Percentiles rank a stretch among this genome's conserved stretches.
Conservation (phyloP, 2,329 filamentous ascomycete species). For the Penicillium sp. region DNA sequence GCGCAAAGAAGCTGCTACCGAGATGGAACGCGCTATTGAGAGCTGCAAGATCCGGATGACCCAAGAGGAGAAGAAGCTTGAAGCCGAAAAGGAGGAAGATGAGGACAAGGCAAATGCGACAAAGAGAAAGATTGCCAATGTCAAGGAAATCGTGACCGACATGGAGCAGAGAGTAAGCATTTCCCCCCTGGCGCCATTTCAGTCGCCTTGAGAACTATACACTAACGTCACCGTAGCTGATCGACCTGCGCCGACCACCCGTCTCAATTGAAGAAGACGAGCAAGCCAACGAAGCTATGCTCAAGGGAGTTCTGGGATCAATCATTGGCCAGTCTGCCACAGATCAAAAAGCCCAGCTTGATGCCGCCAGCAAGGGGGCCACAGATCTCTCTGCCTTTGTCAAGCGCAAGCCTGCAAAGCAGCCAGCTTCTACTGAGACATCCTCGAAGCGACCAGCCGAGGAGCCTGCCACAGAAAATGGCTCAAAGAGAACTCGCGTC, state of each 20-base stretch:
- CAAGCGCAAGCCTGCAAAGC: conserved; percentile 51
- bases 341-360: conserved; percentile 56
- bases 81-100: conserved; percentile 39
- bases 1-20: conserved; percentile 58
- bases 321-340: conserved; percentile 58
- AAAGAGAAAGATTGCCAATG: conserved; percentile 56
- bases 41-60: conserved; percentile 58
- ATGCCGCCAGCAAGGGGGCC: conserved; percentile 57
- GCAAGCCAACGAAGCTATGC: conserved; percentile 42
- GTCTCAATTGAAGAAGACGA: conserved; percentile 47
- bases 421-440: conserved; percentile 12
- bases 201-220: conserved; percentile 7
- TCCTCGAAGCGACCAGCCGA: conserved; percentile 34
- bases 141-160: conserved; percentile 62
- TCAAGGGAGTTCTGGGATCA: conserved; percentile 60
- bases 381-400: conserved; percentile 63
- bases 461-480: conserved; percentile 19
- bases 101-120: conserved; percentile 42
- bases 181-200: not conserved
- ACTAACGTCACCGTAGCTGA: conserved; percentile 43
- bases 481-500: conserved; percentile 30
- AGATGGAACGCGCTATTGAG: conserved; percentile 64
- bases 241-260: conserved; percentile 60
- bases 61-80: conserved; percentile 54
- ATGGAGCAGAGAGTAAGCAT: conserved; percentile 59